A percentile compares a stretch with the other conserved stretches of the same genome.
phyloP scores from a whole-genome alignment of 78 protist species.

The Dictyostelium capitatum region DNA sequence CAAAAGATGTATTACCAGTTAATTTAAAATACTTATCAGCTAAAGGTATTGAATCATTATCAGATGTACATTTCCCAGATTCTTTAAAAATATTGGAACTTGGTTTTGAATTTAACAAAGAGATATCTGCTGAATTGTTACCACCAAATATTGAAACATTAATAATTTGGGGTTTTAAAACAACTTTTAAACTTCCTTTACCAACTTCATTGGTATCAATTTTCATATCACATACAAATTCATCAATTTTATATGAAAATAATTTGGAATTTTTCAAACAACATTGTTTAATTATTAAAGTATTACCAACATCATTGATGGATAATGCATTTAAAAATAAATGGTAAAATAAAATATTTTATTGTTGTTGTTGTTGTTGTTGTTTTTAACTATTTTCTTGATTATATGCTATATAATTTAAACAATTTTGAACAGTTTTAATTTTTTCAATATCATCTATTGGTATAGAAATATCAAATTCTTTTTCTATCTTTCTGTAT shows the following conservation, averaged over 20 bases:
- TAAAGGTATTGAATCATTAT: not conserved
- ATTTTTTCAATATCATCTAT: slow-evolving; percentile 5
- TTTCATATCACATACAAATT: too few species aligned
- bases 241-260: too few species aligned
- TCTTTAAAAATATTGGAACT: not conserved
- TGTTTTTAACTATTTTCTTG: not conserved
- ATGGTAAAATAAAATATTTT: too few species aligned
- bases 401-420: slow-evolving; percentile 14
- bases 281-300: too few species aligned
- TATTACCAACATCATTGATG: too few species aligned
- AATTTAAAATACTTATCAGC: not conserved
- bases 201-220: not conserved
- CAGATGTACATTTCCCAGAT: not conserved
- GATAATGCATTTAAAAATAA: too few species aligned
- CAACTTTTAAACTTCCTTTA: not conserved
- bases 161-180: not conserved
- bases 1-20: not conserved
- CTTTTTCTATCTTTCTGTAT: slow-evolving; percentile 3
- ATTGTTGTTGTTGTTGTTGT: too few species aligned
- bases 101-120: not conserved
- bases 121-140: not conserved
- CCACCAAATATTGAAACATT: not conserved
- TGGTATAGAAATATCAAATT: not conserved
- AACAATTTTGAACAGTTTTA: slow-evolving; percentile 10
- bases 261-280: too few species aligned